Evolutionary conservation across 345 rosid genomes (phyloP), one percentile per base, ranked within the genome.

Genomic region (Citrus cavaleriei): DNA sequence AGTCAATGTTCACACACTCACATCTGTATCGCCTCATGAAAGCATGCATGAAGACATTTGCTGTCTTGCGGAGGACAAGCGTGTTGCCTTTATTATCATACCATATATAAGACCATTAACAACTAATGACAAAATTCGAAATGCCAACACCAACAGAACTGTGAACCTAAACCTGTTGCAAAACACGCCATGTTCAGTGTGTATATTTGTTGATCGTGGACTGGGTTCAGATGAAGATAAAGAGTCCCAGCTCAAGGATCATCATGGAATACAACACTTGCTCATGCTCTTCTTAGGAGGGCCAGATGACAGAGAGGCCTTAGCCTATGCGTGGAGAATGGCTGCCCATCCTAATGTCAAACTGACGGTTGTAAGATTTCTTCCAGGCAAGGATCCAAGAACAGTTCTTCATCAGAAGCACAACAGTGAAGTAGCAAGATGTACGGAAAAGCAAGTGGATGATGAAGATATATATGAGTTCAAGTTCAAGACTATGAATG

Each of bases 31-130:
- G 14, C 93, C 92, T 16, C 88, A 86, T 74, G 27, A 83, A 1
- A 86, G 90, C 7, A 93, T 89, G 89, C 93, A 91, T 65, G 88
- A 88, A 37, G 97, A 93, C 65, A 83, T 94, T 8, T 83, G 90
- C 75, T 49, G 84, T 55, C 68, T 93, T 3, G 94, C 94, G 1
- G 88, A 90, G 75, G 97, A 90, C 68, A 94, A 93, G 83, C 69
- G 69, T 10, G 86, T 69, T 7, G 70, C 85, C 27, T 28, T 94
- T 72, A 69, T 92, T 73, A 75, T 92, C 71, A 28, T 91, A n/a
- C 95, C 97, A 18, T 94, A 86, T 83, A 91, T 89, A 60, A 86
- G 79, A 77, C 61, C 46, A 30, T 30, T 79, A 77, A 63, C 83
- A 62, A 62, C 80, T 0, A 78, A 83, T 19, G 91, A 86, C 27